phyloP scores from a whole-genome alignment of 2,329 filamentous ascomycete species.

The Biscogniauxia marginata region DNA sequence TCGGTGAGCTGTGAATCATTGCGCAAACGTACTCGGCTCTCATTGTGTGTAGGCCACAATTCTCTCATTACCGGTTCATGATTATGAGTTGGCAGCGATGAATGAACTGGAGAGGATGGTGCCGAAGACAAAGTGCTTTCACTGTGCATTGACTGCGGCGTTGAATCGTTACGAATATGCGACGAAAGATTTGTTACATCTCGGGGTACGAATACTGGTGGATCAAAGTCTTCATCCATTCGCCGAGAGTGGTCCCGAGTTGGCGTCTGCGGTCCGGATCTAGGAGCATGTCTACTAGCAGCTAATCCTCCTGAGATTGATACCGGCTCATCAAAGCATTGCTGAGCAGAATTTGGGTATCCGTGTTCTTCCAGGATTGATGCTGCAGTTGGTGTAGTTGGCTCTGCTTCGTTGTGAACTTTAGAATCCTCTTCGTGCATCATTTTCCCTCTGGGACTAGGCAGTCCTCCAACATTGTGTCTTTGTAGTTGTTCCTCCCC shows the following conservation, averaged over 20 bases:
- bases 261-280: neutral
- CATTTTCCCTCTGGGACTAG: neutral
- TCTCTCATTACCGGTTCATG: slow-evolving; percentile 35
- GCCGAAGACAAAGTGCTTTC: slow-evolving; percentile 36
- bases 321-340: neutral
- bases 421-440: neutral
- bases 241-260: neutral
- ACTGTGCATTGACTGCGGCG: slow-evolving; percentile 36
- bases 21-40: slow-evolving; percentile 15
- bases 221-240: slow-evolving; percentile 12
- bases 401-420: neutral
- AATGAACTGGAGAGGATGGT: slow-evolving; percentile 32
- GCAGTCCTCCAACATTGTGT: too few species aligned
- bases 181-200: slow-evolving; percentile 35
- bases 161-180: slow-evolving; percentile 31
- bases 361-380: neutral
- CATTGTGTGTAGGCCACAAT: slow-evolving; percentile 28
- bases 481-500: too few species aligned
- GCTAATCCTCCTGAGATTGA: neutral
- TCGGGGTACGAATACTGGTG: slow-evolving; percentile 23
- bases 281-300: slow-evolving; percentile 2
- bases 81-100: slow-evolving; percentile 23
- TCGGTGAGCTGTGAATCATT: slow-evolving; percentile 27
- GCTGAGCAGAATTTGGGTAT: neutral
- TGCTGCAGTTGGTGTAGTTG: neutral